Percentiles rank a stretch among this genome's conserved stretches.
phyloP scores from a whole-genome alignment of 108 stramenopile genomes.

The Epithemia pelagica region DNA sequence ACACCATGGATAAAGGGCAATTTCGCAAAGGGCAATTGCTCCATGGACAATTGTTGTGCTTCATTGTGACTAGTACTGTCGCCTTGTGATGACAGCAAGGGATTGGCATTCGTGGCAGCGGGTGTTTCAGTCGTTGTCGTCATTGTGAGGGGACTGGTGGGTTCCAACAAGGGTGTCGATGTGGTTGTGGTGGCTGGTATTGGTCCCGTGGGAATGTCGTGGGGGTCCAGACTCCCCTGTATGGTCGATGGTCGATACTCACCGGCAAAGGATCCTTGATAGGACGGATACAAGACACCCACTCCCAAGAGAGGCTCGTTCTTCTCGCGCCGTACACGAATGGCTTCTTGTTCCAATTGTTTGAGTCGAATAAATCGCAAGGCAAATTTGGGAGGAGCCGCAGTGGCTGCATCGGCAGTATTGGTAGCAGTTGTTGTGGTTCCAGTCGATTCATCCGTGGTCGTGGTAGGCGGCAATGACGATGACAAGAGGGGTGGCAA shows the following conservation, averaged over 20 bases:
- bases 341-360: slow-evolving; percentile 55
- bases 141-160: neutral
- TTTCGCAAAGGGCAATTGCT: slow-evolving; percentile 7
- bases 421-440: neutral
- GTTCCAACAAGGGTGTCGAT: neutral
- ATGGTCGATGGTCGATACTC: slow-evolving; percentile 43
- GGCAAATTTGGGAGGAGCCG: slow-evolving; percentile 55
- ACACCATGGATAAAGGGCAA: slow-evolving; percentile 37
- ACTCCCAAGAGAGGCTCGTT: slow-evolving; percentile 31
- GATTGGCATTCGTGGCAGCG: neutral
- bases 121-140: neutral
- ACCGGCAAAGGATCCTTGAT: slow-evolving; percentile 46
- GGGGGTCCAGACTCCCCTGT: slow-evolving; percentile 10
- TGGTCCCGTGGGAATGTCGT: too few relatives aligned
- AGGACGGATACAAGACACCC: slow-evolving; percentile 42
- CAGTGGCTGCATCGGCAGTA: slow-evolving; percentile 7
- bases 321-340: slow-evolving; percentile 34
- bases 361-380: slow-evolving; percentile 65
- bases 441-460: neutral
- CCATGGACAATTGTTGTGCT: neutral
- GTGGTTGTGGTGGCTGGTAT: neutral
- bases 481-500: slow-evolving; percentile 39
- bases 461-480: neutral
- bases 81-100: too few relatives aligned
- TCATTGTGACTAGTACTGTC: neutral